Evolutionary conservation across 495 filamentous ascomycete species (phyloP), one percentile per base, ranked within the genome.

Genomic region (Geoglossum glabrum): DNA sequence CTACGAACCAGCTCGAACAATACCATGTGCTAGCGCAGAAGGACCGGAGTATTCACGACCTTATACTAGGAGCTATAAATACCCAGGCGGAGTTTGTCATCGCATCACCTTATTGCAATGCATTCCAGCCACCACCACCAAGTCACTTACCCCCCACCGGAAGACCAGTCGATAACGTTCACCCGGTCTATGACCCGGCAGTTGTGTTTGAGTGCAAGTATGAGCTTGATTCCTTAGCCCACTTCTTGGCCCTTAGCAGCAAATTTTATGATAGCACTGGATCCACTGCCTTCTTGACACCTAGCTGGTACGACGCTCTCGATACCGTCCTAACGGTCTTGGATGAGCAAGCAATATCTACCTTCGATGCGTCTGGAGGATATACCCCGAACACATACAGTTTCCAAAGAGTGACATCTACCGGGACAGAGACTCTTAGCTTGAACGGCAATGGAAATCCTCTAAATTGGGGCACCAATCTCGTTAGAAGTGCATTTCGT

Each of bases 161-260:
- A 62, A 84, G 85, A 1, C 84, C 93, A 62, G 76, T 81, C 28
- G 92, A 99, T 64, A 70, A 64, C 15, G 92, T 99, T 0, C 87
- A 95, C 64, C 92, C 92, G 0, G 72, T 73, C 1, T 96, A 92
- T 64, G 87, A 95, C 63, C 83, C 81, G 7, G 78, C 77, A 0
- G 77, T 79, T 54, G 92, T 99, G 10, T 99, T 92, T 64, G 92
- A 99, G 68, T 99, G 92, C 77, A 99, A 99, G 70, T 99, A 96
- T 69, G 92, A 99, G 71, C 78, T 99, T 6, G 92, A 99, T 68
- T 96, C 90, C 1, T 76, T 99, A 0, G 92, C 89, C 3, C 80
- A 87, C 66, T 99, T 99, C 70, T 80, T 99, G 13, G 76, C 84
- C 4, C 71, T 99, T 40, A 79, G 76, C 0, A 95, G 90, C 60